Base-by-base conservation (phyloP, 306 rosid species). In the Macrotyloma uniflorum region DNA sequence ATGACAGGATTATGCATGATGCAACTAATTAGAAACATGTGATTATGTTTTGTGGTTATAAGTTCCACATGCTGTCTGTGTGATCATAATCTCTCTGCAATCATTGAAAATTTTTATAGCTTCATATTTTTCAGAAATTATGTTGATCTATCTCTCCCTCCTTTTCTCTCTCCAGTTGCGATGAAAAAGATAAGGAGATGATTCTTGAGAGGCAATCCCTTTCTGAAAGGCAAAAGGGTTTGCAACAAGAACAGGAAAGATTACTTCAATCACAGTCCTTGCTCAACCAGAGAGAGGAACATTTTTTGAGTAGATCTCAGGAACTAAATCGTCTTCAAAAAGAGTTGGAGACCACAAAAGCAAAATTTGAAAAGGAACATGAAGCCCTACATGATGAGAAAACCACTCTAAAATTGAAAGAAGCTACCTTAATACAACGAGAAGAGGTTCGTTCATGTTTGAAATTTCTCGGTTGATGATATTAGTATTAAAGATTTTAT, bases 241-340 rank as follows among this genome's bases (percentile, higher is more conserved):
- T 96, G 80, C 93, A 89, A 83, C 91, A 91, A 84, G 96, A 90
- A 82, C 98, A 93, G 35, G 97, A 96, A 80, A 84, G 96, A 19
- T 87, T 91, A 85, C 91, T 93, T 76, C 90, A 93, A 82, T 93
- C 96, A 8, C 94, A 96, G 82, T 58, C 90, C 69, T 85, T 85
- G 76, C 88, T 96, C 19, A 96, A 91, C 74, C 90, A 93, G 80
- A 87, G 99, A 85, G 99, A 93, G 85, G 88, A 84, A 14, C 83
- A 75, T 65, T 76, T 96, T 67, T 87, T 87, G 49, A 78, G 82
- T 71, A 89, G 88, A 77, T 87, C 98, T 67, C 86, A 81, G 85
- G 97, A 96, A 57, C 85, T 93, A 68, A 85, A 80, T 83, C 87
- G 79, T 77, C 91, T 85, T 73, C 90, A 91, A 72, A 96, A 90